A percentile compares a stretch with the other conserved stretches of the same genome.
phyloP scores from a whole-genome alignment of 495 filamentous ascomycete species.

The Thermochaetoides thermophila region DNA sequence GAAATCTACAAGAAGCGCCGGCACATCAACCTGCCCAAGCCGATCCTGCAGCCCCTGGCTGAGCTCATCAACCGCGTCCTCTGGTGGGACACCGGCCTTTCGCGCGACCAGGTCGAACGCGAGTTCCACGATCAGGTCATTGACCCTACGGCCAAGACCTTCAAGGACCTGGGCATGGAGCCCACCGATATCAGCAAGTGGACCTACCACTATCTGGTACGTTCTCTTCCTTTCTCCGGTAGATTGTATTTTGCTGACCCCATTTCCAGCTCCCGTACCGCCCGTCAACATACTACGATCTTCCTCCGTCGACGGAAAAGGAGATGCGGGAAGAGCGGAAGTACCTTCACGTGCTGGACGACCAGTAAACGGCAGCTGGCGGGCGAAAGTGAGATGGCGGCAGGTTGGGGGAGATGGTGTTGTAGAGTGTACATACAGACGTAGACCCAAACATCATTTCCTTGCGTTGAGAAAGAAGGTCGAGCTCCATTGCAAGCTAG shows the following conservation, averaged over 20 bases:
- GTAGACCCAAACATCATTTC: constrained; percentile 19
- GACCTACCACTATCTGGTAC: constrained; percentile 86
- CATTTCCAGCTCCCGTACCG: constrained; percentile 62
- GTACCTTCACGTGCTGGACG: constrained; percentile 86
- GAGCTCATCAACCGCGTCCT: constrained; percentile 58
- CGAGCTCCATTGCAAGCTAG: too few species aligned
- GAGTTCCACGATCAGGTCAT: constrained; percentile 93
- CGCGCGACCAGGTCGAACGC: constrained; percentile 77
- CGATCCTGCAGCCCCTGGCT: constrained; percentile 54
- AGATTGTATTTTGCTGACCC: constrained; percentile 10
- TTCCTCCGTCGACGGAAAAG: constrained; percentile 84
- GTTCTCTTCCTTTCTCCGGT: constrained; percentile 14
- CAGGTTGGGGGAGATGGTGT: constrained; percentile 8
- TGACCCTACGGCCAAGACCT: constrained; percentile 83
- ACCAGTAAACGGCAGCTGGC: constrained; percentile 40
- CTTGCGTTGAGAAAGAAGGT: constrained; percentile 6
- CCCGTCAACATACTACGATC: constrained; percentile 69
- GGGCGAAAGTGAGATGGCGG: neutral
- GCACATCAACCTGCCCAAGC: constrained; percentile 85
- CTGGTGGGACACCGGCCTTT: constrained; percentile 79
- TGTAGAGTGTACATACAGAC: constrained; percentile 28
- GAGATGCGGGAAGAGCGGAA: constrained; percentile 92
- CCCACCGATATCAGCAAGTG: constrained; percentile 66
- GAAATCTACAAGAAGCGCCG: constrained; percentile 82
- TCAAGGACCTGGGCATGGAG: constrained; percentile 82